Percentiles rank a stretch among this genome's conserved stretches.
Conservation (phyloP, 192 early-diverging fungal genomes). For the Coemansia sp. region DNA sequence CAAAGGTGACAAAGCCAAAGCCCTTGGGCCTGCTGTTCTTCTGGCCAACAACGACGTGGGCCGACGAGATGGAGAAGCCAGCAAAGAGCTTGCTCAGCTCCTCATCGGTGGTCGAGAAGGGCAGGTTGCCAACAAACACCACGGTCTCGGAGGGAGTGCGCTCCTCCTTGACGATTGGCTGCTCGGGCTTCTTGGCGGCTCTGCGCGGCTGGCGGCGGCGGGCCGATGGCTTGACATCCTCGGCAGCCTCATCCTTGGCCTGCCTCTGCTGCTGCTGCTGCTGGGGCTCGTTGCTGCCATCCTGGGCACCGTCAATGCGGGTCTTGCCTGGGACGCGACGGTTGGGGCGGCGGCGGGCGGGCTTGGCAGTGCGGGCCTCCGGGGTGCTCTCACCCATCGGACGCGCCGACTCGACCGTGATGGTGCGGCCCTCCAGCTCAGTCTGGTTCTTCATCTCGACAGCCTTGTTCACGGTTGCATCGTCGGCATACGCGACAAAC, state of each 20-base stretch:
- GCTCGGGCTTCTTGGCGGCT: conserved; percentile 3
- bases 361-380: conserved; percentile 30
- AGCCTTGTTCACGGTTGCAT: conserved; percentile 73
- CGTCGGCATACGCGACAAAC: conserved; percentile 83
- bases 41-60: conserved; percentile 73
- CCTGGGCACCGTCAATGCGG: conserved; percentile 27
- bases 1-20: conserved; percentile 93
- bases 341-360: conserved; percentile 29
- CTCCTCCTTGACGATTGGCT: conserved; percentile 24
- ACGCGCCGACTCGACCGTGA: conserved; percentile 91
- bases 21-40: conserved; percentile 82
- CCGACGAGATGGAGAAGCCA: conserved; percentile 68
- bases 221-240: conserved; percentile 7
- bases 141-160: conserved; percentile 59
- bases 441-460: conserved; percentile 73
- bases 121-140: conserved; percentile 81
- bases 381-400: conserved; percentile 53
- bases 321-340: conserved; percentile 21
- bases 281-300: conserved; percentile 22
- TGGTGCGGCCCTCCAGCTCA: conserved; percentile 82
- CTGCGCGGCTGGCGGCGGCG: conserved; percentile 11
- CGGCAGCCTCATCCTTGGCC: background rate
- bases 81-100: conserved; percentile 75
- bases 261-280: conserved; percentile 9
- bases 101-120: conserved; percentile 71